Base-by-base conservation (phyloP, 768 basidiomycete species). In the Russula olivacea region DNA sequence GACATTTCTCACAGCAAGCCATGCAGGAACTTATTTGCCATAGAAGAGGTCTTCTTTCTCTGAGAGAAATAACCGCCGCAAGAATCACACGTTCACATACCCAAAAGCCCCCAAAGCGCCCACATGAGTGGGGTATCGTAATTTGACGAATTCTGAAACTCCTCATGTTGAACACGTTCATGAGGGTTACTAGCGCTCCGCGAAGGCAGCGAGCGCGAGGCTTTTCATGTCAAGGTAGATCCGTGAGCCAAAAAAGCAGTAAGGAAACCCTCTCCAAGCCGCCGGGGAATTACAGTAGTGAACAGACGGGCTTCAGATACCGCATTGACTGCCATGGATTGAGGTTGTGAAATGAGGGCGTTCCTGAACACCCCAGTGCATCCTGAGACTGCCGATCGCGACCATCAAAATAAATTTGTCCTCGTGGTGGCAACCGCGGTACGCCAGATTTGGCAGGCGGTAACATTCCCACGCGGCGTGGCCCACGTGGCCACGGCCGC, bases 111-210 rank as follows among this genome's bases (percentile, higher is more conserved):
- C 23, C 23, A 34, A 25, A 4, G 19, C 11, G 28, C 47, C n/a
- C 19, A 50, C 19, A 25, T 6, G 21, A 15, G 21, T 11, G 19
- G 36, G n/a, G 38, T 14, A 19, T 48, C 10, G 19, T 21, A 40
- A 41, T 11, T 0, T 12, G 30, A 21, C n/a, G n/a, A 19, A 17
- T 34, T 60, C 7, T 12, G 12, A 4, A 36, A 2, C 2, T 43
- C 61, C 61, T 53, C 61, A 30, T 38, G 51, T 12, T 10, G 8
- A 40, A 54, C 56, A 48, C 56, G 50, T 53, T 53, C 55, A 55
- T 50, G 21, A 23, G 15, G 9, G 25, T 7, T 19, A 48, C 28
- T 17, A 5, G 28, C 19, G 28, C 2, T 40, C 38, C 32, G 19
- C 11, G 10, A 53, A 36, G n/a, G 17, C 12, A 7, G 21, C 3